Evolutionary conservation across 768 basidiomycete genomes (phyloP).

Genomic region (Termitomyces sp.): DNA sequence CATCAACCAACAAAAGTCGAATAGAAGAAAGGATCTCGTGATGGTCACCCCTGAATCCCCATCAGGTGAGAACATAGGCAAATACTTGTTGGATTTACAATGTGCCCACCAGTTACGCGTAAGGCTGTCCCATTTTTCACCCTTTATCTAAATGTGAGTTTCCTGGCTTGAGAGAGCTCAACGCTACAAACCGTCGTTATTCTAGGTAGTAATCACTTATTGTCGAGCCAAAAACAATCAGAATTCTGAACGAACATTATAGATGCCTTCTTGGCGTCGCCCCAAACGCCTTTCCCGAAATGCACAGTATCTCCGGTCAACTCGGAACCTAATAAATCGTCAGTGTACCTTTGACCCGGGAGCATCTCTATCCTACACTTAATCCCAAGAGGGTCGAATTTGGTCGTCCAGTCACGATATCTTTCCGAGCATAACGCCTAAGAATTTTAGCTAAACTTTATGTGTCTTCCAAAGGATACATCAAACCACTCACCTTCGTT

Average conservation of each 20-base stretch:
- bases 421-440: slow-evolving; percentile 89
- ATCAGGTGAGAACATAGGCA: neutral
- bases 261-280: slow-evolving; percentile 67
- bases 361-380: slow-evolving; percentile 47
- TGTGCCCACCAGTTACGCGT: slow-evolving; percentile 72
- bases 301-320: slow-evolving; percentile 87
- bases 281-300: slow-evolving; percentile 62
- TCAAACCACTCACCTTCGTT: slow-evolving; percentile 57
- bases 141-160: slow-evolving; percentile 34
- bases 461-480: neutral
- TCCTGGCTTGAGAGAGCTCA: neutral
- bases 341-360: neutral
- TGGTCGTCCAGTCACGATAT: slow-evolving; percentile 74
- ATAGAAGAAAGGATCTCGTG: slow-evolving; percentile 65
- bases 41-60: slow-evolving; percentile 50
- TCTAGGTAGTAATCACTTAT: slow-evolving; percentile 26
- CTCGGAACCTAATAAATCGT: slow-evolving; percentile 59
- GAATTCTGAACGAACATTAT: slow-evolving; percentile 57
- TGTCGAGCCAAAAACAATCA: neutral
- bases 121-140: slow-evolving; percentile 95
- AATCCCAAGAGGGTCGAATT: slow-evolving; percentile 72
- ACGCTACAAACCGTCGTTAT: slow-evolving; percentile 64
- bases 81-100: neutral
- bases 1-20: slow-evolving; percentile 85
- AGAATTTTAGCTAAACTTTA: neutral